phyloP scores from a whole-genome alignment of 768 basidiomycete species.

The Neoboletus magnificus region DNA sequence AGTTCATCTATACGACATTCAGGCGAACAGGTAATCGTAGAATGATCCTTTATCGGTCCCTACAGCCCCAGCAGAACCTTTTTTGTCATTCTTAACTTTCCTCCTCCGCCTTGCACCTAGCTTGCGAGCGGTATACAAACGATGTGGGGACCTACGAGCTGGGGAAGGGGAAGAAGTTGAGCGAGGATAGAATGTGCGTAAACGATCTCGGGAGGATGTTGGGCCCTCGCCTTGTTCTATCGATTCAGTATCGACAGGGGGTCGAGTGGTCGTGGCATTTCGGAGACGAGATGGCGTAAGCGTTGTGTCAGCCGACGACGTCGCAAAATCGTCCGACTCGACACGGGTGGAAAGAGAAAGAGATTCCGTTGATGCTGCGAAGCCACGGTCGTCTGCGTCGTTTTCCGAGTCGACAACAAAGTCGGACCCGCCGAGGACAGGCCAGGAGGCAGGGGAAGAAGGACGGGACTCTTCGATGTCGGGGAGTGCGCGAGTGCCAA shows the following conservation, averaged over 20 bases:
- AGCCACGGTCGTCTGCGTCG: conserved; percentile 27
- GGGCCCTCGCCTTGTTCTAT: background rate
- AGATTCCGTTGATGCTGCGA: conserved; percentile 35
- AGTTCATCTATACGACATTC: conserved; percentile 2
- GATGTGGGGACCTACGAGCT: conserved; percentile 35
- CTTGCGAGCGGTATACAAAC: conserved; percentile 17
- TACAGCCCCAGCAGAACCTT: conserved; percentile 13
- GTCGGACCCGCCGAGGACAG: conserved; percentile 33
- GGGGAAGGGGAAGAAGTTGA: conserved; percentile 58
- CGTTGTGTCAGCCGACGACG: background rate
- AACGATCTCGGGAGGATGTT: conserved; percentile 24
- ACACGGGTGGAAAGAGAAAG: conserved; percentile 33
- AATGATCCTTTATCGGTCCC: conserved; percentile 27
- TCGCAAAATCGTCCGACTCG: conserved; percentile 17
- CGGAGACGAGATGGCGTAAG: conserved; percentile 3
- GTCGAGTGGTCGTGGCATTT: background rate
- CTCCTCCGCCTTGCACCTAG: conserved; percentile 10
- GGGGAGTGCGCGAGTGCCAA: conserved; percentile 17
- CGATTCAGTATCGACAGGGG: background rate
- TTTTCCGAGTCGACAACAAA: conserved; percentile 31
- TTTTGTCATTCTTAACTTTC: conserved; percentile 15
- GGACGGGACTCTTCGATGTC: conserved; percentile 30
- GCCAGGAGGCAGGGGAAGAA: conserved; percentile 37
- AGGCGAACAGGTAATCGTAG: conserved; percentile 46
- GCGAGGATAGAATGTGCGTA: conserved; percentile 33